Conservation (phyloP, 1,284 basidiomycete species). For the Ceratobasidium sp. region DNA sequence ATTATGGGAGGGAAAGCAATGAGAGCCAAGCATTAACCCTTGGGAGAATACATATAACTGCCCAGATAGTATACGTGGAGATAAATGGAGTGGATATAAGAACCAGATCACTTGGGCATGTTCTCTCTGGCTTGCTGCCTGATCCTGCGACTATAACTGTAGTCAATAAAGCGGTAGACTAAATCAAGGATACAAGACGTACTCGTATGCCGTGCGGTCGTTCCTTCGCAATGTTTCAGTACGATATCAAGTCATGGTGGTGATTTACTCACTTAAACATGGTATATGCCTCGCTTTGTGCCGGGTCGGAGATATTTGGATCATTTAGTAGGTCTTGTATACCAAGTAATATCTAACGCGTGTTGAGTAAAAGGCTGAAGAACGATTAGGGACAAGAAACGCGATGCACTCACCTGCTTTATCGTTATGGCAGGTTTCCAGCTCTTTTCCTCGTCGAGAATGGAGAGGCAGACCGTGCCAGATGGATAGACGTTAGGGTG, state of each 20-base stretch:
- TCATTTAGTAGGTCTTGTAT: conserved; percentile 94
- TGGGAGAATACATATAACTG: conserved; percentile 13
- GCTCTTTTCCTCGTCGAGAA: conserved; percentile 97
- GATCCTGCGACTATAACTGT: conserved; percentile 65
- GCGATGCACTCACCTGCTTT: conserved; percentile 75
- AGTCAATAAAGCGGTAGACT: conserved; percentile 29
- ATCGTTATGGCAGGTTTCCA: conserved; percentile 99
- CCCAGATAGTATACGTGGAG: conserved; percentile 9
- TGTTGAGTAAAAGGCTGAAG: too few species aligned
- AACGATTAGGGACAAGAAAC: not conserved
- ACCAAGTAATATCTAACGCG: conserved; percentile 82
- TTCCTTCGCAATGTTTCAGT: conserved; percentile 62
- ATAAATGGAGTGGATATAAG: conserved; percentile 3
- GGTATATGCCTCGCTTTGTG: conserved; percentile 95
- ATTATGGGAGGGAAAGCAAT: conserved; percentile 14
- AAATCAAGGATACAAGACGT: conserved; percentile 50
- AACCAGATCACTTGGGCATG: conserved; percentile 67
- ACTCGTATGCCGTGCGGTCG: conserved; percentile 88
- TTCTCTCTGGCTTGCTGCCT: conserved; percentile 84
- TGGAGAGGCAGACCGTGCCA: conserved; percentile 97
- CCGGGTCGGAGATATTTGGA: conserved; percentile 93
- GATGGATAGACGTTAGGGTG: conserved; percentile 99
- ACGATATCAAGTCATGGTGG: conserved; percentile 17
- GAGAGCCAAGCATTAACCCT: conserved; percentile 5
- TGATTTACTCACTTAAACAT: conserved; percentile 84